Evolutionary conservation across 2,329 filamentous ascomycete species (phyloP).

Genomic region (Colletotrichum tofieldiae): DNA sequence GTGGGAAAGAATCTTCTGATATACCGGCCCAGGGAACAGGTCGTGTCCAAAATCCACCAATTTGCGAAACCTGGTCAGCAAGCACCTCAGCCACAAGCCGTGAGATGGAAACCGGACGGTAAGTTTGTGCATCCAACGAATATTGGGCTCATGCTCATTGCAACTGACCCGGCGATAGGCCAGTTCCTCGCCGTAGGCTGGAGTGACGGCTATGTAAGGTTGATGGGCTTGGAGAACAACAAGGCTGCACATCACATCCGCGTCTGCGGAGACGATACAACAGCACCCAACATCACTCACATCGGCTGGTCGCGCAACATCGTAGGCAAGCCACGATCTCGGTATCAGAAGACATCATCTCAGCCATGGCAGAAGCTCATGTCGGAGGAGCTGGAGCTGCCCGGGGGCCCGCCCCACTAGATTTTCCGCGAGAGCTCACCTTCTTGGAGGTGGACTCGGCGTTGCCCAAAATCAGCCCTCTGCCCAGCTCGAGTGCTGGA

Average conservation of each 20-base stretch:
- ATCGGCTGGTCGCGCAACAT: slow-evolving; percentile 68
- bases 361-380: slow-evolving; percentile 51
- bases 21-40: slow-evolving; percentile 83
- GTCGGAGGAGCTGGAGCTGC: slow-evolving; percentile 47
- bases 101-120: slow-evolving; percentile 81
- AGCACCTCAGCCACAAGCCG: slow-evolving; percentile 60
- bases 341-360: slow-evolving; percentile 39
- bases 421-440: slow-evolving; percentile 81
- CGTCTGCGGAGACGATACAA: slow-evolving; percentile 59
- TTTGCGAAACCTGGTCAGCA: slow-evolving; percentile 57
- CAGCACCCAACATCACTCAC: slow-evolving; percentile 62
- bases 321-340: slow-evolving; percentile 46
- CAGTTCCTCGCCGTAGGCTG: slow-evolving; percentile 87
- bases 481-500: slow-evolving; percentile 74
- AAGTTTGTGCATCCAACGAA: slow-evolving; percentile 45
- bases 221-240: slow-evolving; percentile 85
- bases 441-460: slow-evolving; percentile 83
- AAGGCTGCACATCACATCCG: slow-evolving; percentile 84
- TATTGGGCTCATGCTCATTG: background rate
- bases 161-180: slow-evolving; percentile 60
- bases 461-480: slow-evolving; percentile 81
- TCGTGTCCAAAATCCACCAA: slow-evolving; percentile 68
- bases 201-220: slow-evolving; percentile 83
- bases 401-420: slow-evolving; percentile 51
- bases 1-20: slow-evolving; percentile 79